These are phyloP conservation scores for Pestalotiopsis sp. DNA, from an alignment of 2,329 filamentous ascomycete species.

Conservation along the genomic window DNA sequence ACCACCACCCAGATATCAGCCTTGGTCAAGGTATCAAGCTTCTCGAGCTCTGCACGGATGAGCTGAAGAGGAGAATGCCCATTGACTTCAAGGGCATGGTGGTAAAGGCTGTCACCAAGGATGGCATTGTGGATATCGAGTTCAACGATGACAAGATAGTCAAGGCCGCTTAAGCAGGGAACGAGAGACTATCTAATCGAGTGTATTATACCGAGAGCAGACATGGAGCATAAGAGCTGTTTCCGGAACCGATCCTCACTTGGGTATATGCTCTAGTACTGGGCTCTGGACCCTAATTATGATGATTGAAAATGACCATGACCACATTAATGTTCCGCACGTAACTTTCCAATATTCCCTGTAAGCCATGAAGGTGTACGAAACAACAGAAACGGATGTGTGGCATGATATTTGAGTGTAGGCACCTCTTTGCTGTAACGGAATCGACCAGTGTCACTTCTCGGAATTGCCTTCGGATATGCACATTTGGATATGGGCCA, in stretches of 20 bases:
- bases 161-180: conserved; percentile 53
- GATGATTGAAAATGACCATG: background rate
- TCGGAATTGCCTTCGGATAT: no score
- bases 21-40: conserved; percentile 91
- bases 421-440: no score
- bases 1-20: conserved; percentile 92
- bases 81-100: conserved; percentile 98
- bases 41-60: conserved; percentile 91
- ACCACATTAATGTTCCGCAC: background rate
- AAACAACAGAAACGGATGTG: no score
- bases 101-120: conserved; percentile 94
- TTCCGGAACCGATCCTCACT: background rate
- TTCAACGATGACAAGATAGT: conserved; percentile 82
- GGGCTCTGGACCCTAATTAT: background rate
- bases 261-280: background rate
- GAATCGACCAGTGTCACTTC: no score
- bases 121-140: conserved; percentile 83
- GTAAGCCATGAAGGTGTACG: no score
- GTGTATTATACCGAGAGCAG: conserved; percentile 1
- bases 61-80: conserved; percentile 93
- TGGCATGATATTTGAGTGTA: no score
- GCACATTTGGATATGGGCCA: no score
- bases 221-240: background rate
- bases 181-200: background rate
- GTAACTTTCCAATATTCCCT: no score